A percentile compares a stretch with the other conserved stretches of the same genome.
These are phyloP conservation scores for Spirogloea muscicola DNA, from an alignment of 139 green algal species.

Conservation along the genomic window DNA sequence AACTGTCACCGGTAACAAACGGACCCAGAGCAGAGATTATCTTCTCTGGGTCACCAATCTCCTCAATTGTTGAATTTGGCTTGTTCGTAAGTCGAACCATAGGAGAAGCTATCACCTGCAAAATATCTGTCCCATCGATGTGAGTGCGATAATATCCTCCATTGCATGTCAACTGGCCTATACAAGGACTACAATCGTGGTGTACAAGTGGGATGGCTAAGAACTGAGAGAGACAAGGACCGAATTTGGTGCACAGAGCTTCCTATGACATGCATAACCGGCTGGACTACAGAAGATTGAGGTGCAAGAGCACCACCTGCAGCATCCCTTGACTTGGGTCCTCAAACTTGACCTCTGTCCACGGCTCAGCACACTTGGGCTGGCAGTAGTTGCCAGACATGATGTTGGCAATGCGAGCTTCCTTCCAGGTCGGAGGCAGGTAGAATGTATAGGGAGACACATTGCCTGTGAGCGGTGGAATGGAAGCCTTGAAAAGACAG, in stretches of 20 bases:
- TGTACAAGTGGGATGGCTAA: no score
- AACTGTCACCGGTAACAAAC: conserved; percentile 73
- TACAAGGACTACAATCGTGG: no score
- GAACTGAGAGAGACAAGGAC: no score
- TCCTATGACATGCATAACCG: no score
- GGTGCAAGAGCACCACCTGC: background rate
- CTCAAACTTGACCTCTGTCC: conserved; percentile 49
- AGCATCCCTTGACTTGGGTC: background rate
- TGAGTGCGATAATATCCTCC: no score
- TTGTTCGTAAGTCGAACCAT: conserved; percentile 69
- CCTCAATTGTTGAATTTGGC: conserved; percentile 56
- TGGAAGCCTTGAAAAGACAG: background rate
- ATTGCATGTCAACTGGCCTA: no score
- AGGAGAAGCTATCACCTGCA: conserved; percentile 69
- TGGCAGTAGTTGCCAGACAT: conserved; percentile 56
- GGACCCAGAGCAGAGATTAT: conserved; percentile 64
- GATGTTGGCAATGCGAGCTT: conserved; percentile 49
- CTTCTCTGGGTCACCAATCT: conserved; percentile 59
- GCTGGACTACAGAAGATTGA: no score
- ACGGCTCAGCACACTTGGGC: conserved; percentile 54
- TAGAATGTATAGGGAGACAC: conserved; percentile 46
- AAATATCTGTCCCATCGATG: background rate
- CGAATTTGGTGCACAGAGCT: no score
- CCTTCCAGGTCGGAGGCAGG: conserved; percentile 46
- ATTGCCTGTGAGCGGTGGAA: conserved; percentile 24